These are phyloP conservation scores for Saccharomyces hybrid DNA, from an alignment of 1,139 yeast species.

Conservation along the genomic window DNA sequence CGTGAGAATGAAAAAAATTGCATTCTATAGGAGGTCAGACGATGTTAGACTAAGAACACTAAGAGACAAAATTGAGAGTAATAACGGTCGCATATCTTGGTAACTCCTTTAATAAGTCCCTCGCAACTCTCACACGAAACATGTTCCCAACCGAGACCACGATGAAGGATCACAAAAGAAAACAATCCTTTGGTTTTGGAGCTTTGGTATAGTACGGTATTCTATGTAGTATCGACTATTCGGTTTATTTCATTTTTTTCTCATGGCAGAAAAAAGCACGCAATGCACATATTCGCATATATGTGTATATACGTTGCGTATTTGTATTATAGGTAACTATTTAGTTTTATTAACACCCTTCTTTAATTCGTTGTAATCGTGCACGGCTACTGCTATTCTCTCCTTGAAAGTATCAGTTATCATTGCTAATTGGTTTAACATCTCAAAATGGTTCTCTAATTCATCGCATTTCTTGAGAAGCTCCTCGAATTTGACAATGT, in stretches of 20 bases:
- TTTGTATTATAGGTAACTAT: constrained; percentile 1
- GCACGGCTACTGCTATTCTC: constrained; percentile 18
- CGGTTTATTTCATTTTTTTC: background rate
- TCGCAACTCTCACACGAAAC: background rate
- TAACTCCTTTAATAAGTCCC: constrained; percentile 7
- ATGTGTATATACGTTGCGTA: background rate
- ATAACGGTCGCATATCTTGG: constrained; percentile 26
- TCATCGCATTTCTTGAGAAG: constrained; percentile 46
- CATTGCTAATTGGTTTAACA: constrained; percentile 51
- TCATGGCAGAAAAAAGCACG: background rate
- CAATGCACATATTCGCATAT: background rate
- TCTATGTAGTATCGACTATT: background rate
- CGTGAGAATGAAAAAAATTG: constrained; percentile 24
- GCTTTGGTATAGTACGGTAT: background rate
- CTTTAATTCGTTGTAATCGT: constrained; percentile 14
- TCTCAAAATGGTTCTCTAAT: constrained; percentile 55
- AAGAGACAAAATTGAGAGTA: constrained; percentile 24
- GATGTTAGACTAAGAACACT: constrained; percentile 22
- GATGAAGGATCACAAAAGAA: background rate
- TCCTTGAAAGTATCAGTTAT: constrained; percentile 26
- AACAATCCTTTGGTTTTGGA: background rate
- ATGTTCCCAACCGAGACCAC: background rate
- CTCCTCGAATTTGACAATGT: constrained; percentile 39
- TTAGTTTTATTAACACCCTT: background rate
- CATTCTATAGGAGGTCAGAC: constrained; percentile 23